These are phyloP conservation scores for Peterozyma toletana DNA, from an alignment of 805 yeast genomes.

Conservation along the genomic window DNA sequence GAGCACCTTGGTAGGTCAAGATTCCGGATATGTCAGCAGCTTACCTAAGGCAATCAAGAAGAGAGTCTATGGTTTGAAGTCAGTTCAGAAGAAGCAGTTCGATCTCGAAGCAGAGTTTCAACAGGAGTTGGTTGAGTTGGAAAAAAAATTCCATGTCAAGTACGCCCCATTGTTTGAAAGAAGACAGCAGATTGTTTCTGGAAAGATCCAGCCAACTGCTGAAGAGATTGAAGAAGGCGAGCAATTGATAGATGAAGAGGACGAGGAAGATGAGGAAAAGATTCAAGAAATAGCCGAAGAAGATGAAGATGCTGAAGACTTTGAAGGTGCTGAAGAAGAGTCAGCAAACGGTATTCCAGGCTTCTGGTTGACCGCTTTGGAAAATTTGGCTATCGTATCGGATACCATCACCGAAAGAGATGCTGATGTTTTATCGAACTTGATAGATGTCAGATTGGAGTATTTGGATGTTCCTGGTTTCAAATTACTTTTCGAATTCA, in stretches of 20 bases:
- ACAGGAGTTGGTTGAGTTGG: conserved; percentile 78
- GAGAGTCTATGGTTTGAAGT: conserved; percentile 76
- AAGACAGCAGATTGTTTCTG: conserved; percentile 67
- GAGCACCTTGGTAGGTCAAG: conserved; percentile 76
- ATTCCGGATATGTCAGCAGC: conserved; percentile 76
- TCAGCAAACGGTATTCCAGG: conserved; percentile 75
- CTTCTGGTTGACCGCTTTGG: conserved; percentile 95
- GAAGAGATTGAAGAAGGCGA: conserved; percentile 79
- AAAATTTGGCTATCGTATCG: conserved; percentile 72
- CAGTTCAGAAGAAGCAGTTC: conserved; percentile 73
- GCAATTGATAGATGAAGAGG: conserved; percentile 52
- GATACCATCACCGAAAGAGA: conserved; percentile 89
- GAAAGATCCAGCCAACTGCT: conserved; percentile 66
- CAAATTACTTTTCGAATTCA: conserved; percentile 76
- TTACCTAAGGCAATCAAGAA: conserved; percentile 69
- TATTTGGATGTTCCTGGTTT: conserved; percentile 86
- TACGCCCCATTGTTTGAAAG: conserved; percentile 72
- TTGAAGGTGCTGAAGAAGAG: conserved; percentile 16
- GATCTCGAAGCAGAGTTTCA: conserved; percentile 87
- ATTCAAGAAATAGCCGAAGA: conserved; percentile 36
- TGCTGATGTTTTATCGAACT: conserved; percentile 65
- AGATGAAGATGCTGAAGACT: conserved; percentile 27
- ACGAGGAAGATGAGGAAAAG: conserved; percentile 32
- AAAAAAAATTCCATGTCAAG: conserved; percentile 64
- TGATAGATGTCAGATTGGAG: conserved; percentile 68